Evolutionary conservation across 495 filamentous ascomycete species (phyloP).

Genomic region (Penicillium subrubescens): DNA sequence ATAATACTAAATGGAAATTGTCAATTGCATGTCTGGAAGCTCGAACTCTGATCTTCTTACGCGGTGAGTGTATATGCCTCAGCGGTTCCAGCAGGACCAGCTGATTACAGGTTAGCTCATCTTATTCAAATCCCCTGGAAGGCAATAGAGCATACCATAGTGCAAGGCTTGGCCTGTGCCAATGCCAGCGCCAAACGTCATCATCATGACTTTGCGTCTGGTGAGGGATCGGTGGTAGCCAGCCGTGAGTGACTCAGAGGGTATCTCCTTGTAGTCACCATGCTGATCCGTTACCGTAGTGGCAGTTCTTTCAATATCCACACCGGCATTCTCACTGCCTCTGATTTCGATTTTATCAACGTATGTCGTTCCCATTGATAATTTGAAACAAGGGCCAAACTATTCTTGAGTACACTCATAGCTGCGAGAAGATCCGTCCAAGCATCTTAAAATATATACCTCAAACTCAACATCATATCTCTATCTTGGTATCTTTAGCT

Average conservation of each 20-base stretch:
- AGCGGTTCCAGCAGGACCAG: slow-evolving; percentile 31
- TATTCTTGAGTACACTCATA: neutral
- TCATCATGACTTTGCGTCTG: slow-evolving; percentile 37
- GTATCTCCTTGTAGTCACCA: slow-evolving; percentile 17
- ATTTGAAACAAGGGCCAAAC: neutral
- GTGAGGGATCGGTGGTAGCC: slow-evolving; percentile 35
- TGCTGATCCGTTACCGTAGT: slow-evolving; percentile 20
- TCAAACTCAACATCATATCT: neutral
- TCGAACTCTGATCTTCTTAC: slow-evolving; percentile 14
- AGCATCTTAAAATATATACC: neutral
- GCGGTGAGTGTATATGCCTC: slow-evolving; percentile 32
- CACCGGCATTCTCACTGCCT: neutral
- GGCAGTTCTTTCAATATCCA: slow-evolving; percentile 22
- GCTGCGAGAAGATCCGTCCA: neutral
- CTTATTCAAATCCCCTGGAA: neutral
- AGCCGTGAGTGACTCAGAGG: slow-evolving; percentile 12
- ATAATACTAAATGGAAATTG: slow-evolving; percentile 21
- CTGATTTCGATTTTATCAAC: slow-evolving; percentile 10
- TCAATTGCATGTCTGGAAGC: neutral
- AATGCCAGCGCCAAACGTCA: slow-evolving; percentile 37
- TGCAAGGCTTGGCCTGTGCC: slow-evolving; percentile 30
- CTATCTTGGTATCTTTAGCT: neutral
- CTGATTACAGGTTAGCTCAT: slow-evolving; percentile 12
- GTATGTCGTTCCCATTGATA: slow-evolving; percentile 10
- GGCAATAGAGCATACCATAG: slow-evolving; percentile 22